phyloP scores from a whole-genome alignment of 352 stramenopile genomes.

The Globisporangium nagaii region DNA sequence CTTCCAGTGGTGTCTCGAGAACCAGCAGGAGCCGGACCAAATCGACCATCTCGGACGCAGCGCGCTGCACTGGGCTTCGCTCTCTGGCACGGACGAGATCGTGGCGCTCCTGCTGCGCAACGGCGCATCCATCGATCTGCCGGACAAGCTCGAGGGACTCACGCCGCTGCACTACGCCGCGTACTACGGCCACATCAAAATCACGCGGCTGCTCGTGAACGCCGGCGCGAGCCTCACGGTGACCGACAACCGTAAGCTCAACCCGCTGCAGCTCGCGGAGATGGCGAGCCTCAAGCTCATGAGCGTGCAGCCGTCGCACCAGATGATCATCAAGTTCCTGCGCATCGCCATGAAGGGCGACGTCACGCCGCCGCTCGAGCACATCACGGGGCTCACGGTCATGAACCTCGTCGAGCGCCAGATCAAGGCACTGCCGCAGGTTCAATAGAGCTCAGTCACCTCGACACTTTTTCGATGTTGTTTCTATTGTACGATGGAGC shows the following conservation, averaged over 20 bases:
- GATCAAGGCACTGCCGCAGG: slow-evolving; percentile 40
- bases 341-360: slow-evolving; percentile 69
- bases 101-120: slow-evolving; percentile 56
- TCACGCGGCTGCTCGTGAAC: slow-evolving; percentile 47
- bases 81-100: slow-evolving; percentile 54
- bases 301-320: slow-evolving; percentile 75
- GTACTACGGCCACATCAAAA: slow-evolving; percentile 76
- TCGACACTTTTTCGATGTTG: too few species aligned
- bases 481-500: slow-evolving; percentile 5
- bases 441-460: slow-evolving; percentile 2
- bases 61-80: slow-evolving; percentile 60
- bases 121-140: slow-evolving; percentile 58
- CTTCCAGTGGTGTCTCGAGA: slow-evolving; percentile 51
- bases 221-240: slow-evolving; percentile 47
- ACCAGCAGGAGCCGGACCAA: slow-evolving; percentile 56
- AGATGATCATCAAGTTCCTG: slow-evolving; percentile 84
- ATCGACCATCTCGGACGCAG: slow-evolving; percentile 54
- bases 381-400: slow-evolving; percentile 70
- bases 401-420: slow-evolving; percentile 58
- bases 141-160: slow-evolving; percentile 47
- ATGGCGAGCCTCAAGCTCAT: slow-evolving; percentile 71
- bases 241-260: slow-evolving; percentile 57
- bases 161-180: slow-evolving; percentile 66
- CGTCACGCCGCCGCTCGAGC: slow-evolving; percentile 67
- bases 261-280: slow-evolving; percentile 63